Conservation (phyloP, 768 basidiomycete genomes). For the Tubosaeta sp. region DNA sequence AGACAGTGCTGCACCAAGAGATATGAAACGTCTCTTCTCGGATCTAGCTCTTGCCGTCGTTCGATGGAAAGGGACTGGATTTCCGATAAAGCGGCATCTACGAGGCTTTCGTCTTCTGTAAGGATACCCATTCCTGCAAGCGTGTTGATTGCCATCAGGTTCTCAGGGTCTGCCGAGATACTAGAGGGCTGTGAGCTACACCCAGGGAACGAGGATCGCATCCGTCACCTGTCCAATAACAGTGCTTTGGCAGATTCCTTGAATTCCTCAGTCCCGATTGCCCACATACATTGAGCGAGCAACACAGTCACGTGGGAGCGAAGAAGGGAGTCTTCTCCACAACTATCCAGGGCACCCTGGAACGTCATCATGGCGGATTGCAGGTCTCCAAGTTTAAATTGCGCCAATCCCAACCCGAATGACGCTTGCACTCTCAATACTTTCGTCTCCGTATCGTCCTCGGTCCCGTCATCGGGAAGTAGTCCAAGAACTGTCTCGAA, state of each 20-base stretch:
- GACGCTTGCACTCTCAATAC: constrained; percentile 58
- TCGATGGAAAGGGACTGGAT: constrained; percentile 67
- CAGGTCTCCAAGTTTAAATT: constrained; percentile 60
- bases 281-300: constrained; percentile 87
- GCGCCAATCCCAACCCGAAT: constrained; percentile 69
- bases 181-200: constrained; percentile 37
- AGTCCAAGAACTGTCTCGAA: constrained; percentile 73
- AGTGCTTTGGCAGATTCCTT: constrained; percentile 73
- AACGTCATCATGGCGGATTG: constrained; percentile 61
- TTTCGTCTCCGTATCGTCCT: constrained; percentile 30
- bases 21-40: constrained; percentile 62
- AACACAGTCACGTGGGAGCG: constrained; percentile 70
- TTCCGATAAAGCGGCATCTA: constrained; percentile 86
- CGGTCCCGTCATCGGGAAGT: constrained; percentile 45
- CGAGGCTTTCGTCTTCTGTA: constrained; percentile 68
- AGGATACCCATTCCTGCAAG: constrained; percentile 89
- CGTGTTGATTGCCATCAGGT: constrained; percentile 74
- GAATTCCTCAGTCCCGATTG: constrained; percentile 68
- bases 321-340: constrained; percentile 43
- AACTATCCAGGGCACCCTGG: constrained; percentile 60
- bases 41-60: constrained; percentile 62
- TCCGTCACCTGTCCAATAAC: constrained; percentile 74
- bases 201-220: background rate
- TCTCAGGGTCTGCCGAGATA: constrained; percentile 72
- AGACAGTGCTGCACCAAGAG: constrained; percentile 71